Evolutionary conservation across 345 rosid species (phyloP), one percentile per base, ranked within the genome.

Genomic region (Corchorus capsularis): DNA sequence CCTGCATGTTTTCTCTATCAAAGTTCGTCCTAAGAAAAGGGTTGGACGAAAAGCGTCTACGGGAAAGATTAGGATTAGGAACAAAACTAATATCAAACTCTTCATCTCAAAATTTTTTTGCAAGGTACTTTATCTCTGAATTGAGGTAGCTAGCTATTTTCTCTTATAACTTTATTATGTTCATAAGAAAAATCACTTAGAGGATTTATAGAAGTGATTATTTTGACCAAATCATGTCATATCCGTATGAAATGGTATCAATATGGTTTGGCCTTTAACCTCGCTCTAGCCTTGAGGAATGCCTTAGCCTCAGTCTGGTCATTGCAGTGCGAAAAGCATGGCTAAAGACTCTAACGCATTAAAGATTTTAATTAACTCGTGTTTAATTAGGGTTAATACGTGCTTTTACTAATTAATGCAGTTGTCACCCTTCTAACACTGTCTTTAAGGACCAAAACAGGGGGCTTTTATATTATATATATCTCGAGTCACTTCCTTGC

Each of bases 1-100:
- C 57, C 20, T 79, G 73, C 85, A 79, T 3, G 82, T 79, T 70
- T 71, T 49, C 35, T 83, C 81, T 14, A 83, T 71, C 65, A 79
- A 49, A 22, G 64, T 77, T 39, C 71, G 43, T 6, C 43, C 43
- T 41, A 79, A 75, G 9, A 74, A 49, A 13, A 77, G 69, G 77
- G 64, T 79, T 49, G 83, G 77, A 17, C 76, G 59, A 2, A 65
- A 50, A 14, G 82, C 81, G 4, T 71, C 15, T n/a, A 22, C 67
- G 1, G 82, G 84, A 10, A 78, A 41, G 62, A 82, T 19, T 56
- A 74, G 9, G 60, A 70, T 4, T 14, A 71, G 32, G 12, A 67
- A 14, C 27, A 75, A 20, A 20, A 81, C 14, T 22, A 72, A 1
- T 2, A 69, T 1, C 19, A 74, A 56, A 15, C 14, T 75, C 64